Base-by-base conservation (phyloP, 2,329 filamentous ascomycete genomes). In the Hypoxylon sp. region DNA sequence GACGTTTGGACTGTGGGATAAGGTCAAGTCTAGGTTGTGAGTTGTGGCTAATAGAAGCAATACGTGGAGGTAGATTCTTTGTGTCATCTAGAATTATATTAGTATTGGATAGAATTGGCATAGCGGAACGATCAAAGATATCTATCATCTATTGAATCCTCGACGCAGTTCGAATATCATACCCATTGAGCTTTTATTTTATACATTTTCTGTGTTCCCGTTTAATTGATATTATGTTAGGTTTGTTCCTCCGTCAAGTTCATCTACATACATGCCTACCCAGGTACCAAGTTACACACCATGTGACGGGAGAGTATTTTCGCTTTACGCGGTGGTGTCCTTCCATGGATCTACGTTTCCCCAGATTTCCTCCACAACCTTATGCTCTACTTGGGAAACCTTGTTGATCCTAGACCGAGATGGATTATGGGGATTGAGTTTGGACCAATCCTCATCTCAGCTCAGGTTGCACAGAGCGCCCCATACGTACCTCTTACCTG, bases 1-100 rank as follows among this genome's bases (percentile, higher is more conserved):
- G 71, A 82, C 79, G 67, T 77, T 79, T 63, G 83, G 84, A 10
- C 74, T 87, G 59, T 86, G 85, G 84, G 73, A 76, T 55, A 80
- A 81, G 64, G 72, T 80, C 63, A 84, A 79, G 75, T 81, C 86
- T 49, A 88, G 85, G 79, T 77, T 88, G 65, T 88, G 72, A 79
- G 48, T 17, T 58, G n/a, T 51, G 14, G 5, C 41, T 25, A 53
- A 50, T 28, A 55, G 28, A 17, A 19, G 14, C 25, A 41, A 45
- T 9, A 30, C 13, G 36, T 45, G 14, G 19, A 48, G 32, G 13
- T 10, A 34, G 38, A 36, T 46, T 41, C 21, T 13, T 9, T 60
- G 19, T 61, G 60, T 28, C 36, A 28, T 43, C 7, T 43, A 3
- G 21, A 32, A 25, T n/a, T 43, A 30, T 46, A 48, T 30, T 30